Evolutionary conservation across 2,329 filamentous ascomycete genomes (phyloP).

Genomic region (Verticillium nubilum): DNA sequence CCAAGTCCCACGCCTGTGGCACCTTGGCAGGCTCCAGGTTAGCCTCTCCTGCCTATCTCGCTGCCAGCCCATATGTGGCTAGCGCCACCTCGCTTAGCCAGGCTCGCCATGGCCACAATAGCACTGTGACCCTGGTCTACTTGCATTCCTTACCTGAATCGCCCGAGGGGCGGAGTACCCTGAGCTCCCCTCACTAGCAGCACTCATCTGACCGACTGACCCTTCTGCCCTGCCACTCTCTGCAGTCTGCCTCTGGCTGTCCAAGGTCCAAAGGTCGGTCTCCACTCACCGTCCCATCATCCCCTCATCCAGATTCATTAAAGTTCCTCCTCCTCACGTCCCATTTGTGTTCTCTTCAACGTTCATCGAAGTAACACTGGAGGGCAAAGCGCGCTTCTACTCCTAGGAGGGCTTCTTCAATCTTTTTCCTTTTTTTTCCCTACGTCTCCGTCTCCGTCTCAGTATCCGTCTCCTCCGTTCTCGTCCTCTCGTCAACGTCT

Average conservation of each 20-base stretch:
- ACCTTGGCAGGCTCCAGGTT: neutral
- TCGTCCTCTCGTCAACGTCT: slow-evolving; percentile 7
- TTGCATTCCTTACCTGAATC: neutral
- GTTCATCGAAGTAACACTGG: neutral
- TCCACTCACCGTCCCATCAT: neutral
- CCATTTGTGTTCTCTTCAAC: neutral
- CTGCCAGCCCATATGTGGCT: neutral
- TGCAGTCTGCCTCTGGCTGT: neutral
- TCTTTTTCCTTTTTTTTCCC: slow-evolving; percentile 13
- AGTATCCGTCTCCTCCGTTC: too few species aligned
- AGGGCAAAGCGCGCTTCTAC: neutral
- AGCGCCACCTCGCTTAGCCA: neutral
- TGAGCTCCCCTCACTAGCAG: neutral
- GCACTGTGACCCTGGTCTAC: neutral
- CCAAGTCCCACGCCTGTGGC: neutral
- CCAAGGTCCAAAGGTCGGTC: neutral
- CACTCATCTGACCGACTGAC: neutral
- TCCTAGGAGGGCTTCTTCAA: neutral
- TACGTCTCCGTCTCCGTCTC: slow-evolving; percentile 10
- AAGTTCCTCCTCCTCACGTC: neutral
- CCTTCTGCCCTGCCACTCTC: neutral
- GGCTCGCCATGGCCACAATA: neutral
- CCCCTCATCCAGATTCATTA: neutral
- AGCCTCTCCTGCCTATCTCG: neutral
- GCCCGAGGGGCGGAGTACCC: neutral